Evolutionary conservation across 352 stramenopile species (phyloP), one percentile per base, ranked within the genome.

Genomic region (Thalassiosira tumida): DNA sequence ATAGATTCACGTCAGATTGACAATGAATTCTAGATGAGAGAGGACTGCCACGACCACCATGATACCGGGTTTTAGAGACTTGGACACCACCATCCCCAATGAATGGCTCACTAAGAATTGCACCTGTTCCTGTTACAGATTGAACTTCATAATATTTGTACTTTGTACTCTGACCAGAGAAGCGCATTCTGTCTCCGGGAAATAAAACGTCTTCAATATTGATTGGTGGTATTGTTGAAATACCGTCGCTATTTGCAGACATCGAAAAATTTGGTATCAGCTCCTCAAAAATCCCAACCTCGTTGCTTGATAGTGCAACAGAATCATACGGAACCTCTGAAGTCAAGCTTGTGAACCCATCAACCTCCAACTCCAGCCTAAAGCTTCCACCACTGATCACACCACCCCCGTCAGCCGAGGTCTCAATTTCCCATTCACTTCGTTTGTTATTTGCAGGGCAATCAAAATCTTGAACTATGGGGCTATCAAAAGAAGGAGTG

Each of bases 291-390:
- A 96, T 96, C 15, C 96, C 96, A 0, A 94, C 85, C 81, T 99
- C 98, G 21, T 99, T 97, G 21, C 77, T 95, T 0, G 97, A 95
- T 40, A 96, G 94, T 0, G 97, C 97, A 31, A 98, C 97, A 10
- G 98, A 98, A 91, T 99, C 96, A 95, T 98, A 99, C 31, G 98
- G 97, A 84, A 99, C 99, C 21, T 97, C 96, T 65, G 98, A 84
- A 31, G 96, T 97, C 3, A 90, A 84, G 33, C 91, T 91, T n/a
- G 87, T 93, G 50, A 93, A 91, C 21, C 94, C 94, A 82, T 95
- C 83, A 7, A 94, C 88, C 40, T 93, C 88, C 37, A 98, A 50
- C 50, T 91, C 77, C 0, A 98, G 84, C 21, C 76, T 76, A 83
- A 97, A 98, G 80, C 92, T 97, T 74, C 96, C 96, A 64, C 85